Evolutionary conservation across 331 rosid species (phyloP).

Genomic region (Quercus lobata): DNA sequence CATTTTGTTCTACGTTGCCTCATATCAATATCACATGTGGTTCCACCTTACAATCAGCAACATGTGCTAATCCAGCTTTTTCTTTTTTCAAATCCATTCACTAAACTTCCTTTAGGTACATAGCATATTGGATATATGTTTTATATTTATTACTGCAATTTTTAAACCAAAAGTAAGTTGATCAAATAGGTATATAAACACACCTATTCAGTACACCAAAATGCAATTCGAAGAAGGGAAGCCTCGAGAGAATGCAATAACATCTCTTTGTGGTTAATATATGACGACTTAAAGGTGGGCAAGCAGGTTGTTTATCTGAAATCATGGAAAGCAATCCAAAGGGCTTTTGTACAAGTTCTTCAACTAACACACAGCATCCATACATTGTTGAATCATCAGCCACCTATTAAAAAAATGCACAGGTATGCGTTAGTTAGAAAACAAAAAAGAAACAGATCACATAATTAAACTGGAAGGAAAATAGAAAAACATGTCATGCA

Average conservation of each 20-base stretch:
- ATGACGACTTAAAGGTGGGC: constrained; percentile 63
- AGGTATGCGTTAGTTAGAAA: constrained; percentile 3
- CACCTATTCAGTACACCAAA: constrained; percentile 93
- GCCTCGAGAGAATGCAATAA: constrained; percentile 90
- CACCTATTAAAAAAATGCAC: constrained; percentile 43
- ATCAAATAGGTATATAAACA: constrained; percentile 7
- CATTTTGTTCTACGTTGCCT: background rate
- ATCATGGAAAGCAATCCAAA: constrained; percentile 78
- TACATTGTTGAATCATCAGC: constrained; percentile 91
- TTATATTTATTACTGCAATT: background rate
- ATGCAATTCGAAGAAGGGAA: constrained; percentile 90
- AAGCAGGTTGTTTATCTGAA: constrained; percentile 60
- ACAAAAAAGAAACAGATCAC: background rate
- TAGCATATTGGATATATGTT: background rate
- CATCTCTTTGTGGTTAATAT: constrained; percentile 85
- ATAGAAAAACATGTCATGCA: background rate
- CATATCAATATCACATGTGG: background rate
- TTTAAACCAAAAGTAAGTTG: background rate
- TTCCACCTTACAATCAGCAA: background rate
- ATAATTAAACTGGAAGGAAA: background rate
- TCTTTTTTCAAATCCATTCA: background rate
- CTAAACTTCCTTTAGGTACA: background rate
- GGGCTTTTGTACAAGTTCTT: constrained; percentile 88
- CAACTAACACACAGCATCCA: constrained; percentile 95
- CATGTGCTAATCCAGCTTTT: background rate